Percentiles rank a stretch among this genome's conserved stretches.
Conservation (phyloP, 768 basidiomycete species). For the Tylopilus rubrobrunneus region DNA sequence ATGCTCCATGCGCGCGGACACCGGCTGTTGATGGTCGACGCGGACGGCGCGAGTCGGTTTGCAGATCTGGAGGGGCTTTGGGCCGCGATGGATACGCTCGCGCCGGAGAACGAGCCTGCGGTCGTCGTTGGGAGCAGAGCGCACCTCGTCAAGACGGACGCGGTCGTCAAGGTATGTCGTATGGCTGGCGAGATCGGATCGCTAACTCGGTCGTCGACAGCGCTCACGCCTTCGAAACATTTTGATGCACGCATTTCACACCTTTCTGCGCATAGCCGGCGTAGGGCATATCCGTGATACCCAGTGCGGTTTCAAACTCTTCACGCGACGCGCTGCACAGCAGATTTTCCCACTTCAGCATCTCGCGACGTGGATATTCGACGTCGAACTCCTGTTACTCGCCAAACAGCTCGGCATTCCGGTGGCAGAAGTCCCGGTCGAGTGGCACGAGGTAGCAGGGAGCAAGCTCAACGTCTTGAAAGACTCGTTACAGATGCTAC, state of each 20-base stretch:
- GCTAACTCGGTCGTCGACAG: constrained; percentile 36
- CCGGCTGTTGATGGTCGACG: constrained; percentile 87
- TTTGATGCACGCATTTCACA: constrained; percentile 92
- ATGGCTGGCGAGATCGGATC: neutral
- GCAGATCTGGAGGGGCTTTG: constrained; percentile 80
- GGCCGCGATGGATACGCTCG: constrained; percentile 63
- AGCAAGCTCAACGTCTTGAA: constrained; percentile 86
- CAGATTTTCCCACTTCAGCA: constrained; percentile 85
- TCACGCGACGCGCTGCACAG: constrained; percentile 76
- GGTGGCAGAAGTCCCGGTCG: constrained; percentile 80
- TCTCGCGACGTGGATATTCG: constrained; percentile 92
- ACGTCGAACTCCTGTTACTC: constrained; percentile 87
- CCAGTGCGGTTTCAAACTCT: constrained; percentile 97
- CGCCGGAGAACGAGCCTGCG: constrained; percentile 45
- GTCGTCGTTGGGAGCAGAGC: constrained; percentile 87
- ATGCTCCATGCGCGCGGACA: constrained; percentile 78
- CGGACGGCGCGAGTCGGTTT: constrained; percentile 90
- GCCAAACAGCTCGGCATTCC: constrained; percentile 78
- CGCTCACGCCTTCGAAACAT: constrained; percentile 85
- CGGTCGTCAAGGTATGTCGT: constrained; percentile 77
- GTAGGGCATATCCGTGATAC: constrained; percentile 91
- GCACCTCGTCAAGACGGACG: constrained; percentile 87
- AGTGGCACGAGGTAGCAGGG: constrained; percentile 92
- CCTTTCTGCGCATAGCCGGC: constrained; percentile 82
- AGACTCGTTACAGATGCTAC: constrained; percentile 86